phyloP scores from a whole-genome alignment of 2,329 filamentous ascomycete species.

The Nakataea oryzae region DNA sequence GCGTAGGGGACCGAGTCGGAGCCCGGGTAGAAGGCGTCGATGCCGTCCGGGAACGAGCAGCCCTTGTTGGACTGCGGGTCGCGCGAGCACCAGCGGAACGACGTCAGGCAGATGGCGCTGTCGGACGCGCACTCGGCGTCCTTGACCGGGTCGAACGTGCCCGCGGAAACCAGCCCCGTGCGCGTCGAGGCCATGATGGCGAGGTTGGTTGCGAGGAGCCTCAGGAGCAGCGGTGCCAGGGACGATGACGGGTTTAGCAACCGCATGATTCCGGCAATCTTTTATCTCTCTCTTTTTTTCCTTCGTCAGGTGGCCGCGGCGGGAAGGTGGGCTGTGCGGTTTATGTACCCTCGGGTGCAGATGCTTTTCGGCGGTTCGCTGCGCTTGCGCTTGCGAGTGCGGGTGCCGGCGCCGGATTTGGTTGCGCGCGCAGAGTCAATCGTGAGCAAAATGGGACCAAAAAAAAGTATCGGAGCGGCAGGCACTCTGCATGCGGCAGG shows the following conservation, averaged over 20 bases:
- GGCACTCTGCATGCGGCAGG: neutral
- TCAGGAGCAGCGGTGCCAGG: neutral
- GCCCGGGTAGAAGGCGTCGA: conserved; percentile 1
- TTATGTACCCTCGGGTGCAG: neutral
- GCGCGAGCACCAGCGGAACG: conserved; percentile 2
- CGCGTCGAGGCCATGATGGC: neutral
- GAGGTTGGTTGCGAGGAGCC: neutral
- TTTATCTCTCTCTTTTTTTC: too few species aligned
- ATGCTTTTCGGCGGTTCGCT: neutral
- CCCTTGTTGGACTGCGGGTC: neutral
- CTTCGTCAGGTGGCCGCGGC: neutral
- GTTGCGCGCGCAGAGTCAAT: too few species aligned
- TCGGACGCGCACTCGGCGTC: conserved; percentile 1
- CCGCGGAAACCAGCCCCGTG: neutral
- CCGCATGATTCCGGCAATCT: neutral
- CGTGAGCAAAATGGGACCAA: too few species aligned
- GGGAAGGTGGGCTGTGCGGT: neutral
- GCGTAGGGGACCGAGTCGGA: conserved; percentile 1
- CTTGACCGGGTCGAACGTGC: conserved; percentile 1
- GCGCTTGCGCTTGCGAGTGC: neutral
- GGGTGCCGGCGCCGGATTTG: too few species aligned
- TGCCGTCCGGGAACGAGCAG: conserved; percentile 1
- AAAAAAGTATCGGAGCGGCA: too few species aligned
- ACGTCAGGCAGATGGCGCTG: conserved; percentile 3
- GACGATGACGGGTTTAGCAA: neutral